A percentile compares a stretch with the other conserved stretches of the same genome.
phyloP scores from a whole-genome alignment of 2,329 filamentous ascomycete genomes.

The Acarospora socialis region DNA sequence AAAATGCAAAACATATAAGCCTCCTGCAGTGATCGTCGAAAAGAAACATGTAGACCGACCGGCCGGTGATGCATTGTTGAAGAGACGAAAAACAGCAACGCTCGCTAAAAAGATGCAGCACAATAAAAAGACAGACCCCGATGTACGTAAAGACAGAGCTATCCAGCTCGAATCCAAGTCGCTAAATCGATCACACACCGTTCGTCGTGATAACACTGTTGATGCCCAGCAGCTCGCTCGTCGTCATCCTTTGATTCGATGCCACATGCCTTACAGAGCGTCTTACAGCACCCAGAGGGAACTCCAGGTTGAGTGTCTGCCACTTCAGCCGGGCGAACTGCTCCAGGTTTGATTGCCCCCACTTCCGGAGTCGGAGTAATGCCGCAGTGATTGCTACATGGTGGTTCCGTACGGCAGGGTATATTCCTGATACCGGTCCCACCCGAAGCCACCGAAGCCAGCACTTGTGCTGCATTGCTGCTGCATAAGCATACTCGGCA shows the following conservation, averaged over 20 bases:
- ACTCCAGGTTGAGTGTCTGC: constrained; percentile 3
- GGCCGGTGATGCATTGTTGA: constrained; percentile 2
- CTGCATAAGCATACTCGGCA: constrained; percentile 74
- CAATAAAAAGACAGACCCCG: constrained; percentile 24
- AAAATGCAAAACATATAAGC: constrained; percentile 31
- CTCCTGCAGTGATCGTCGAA: constrained; percentile 25
- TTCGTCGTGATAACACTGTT: constrained; percentile 39
- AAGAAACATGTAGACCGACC: constrained; percentile 6
- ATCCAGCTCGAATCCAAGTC: constrained; percentile 28
- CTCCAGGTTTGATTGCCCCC: not conserved
- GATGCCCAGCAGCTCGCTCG: constrained; percentile 28
- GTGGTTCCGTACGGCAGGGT: constrained; percentile 54
- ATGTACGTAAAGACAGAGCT: constrained; percentile 29
- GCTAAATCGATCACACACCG: constrained; percentile 34
- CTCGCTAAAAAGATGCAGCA: constrained; percentile 35
- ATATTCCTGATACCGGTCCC: constrained; percentile 76
- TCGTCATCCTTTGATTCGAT: constrained; percentile 23
- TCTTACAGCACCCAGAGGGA: constrained; percentile 13
- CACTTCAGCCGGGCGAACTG: not conserved
- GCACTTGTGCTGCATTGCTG: constrained; percentile 69
- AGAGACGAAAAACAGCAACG: constrained; percentile 31
- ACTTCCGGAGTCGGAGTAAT: constrained; percentile 20
- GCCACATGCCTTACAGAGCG: constrained; percentile 28
- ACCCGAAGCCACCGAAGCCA: constrained; percentile 66
- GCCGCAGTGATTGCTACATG: too few species aligned